A percentile compares a stretch with the other conserved stretches of the same genome.
These are phyloP conservation scores for Penicillium sumatraense DNA, from an alignment of 2,329 filamentous ascomycete species.

Conservation along the genomic window DNA sequence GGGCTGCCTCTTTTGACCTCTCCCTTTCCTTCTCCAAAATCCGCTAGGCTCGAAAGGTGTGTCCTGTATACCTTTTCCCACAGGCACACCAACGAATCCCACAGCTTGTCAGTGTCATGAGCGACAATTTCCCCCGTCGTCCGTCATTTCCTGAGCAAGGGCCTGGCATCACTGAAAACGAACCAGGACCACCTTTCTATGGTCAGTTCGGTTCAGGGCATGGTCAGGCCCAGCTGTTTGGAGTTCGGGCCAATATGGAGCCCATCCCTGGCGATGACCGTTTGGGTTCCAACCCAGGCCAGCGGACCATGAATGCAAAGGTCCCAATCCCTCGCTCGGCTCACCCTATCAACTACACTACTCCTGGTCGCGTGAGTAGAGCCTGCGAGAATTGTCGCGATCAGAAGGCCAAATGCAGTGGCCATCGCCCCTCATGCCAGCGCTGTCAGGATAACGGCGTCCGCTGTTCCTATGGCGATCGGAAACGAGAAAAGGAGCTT, in stretches of 20 bases:
- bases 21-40: background rate
- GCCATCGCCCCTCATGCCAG: slow-evolving; percentile 48
- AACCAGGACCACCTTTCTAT: slow-evolving; percentile 7
- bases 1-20: slow-evolving; percentile 1
- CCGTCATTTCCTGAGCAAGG: slow-evolving; percentile 6
- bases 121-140: slow-evolving; percentile 6
- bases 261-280: slow-evolving; percentile 17
- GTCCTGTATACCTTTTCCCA: background rate
- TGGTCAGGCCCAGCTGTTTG: slow-evolving; percentile 18
- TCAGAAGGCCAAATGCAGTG: slow-evolving; percentile 53
- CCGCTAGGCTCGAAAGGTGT: slow-evolving; percentile 10
- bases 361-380: slow-evolving; percentile 38
- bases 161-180: slow-evolving; percentile 8
- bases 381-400: slow-evolving; percentile 52
- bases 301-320: slow-evolving; percentile 32
- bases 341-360: slow-evolving; percentile 27
- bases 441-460: slow-evolving; percentile 48
- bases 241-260: slow-evolving; percentile 21
- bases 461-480: slow-evolving; percentile 48
- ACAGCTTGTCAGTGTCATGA: slow-evolving; percentile 6
- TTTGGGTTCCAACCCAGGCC: slow-evolving; percentile 12
- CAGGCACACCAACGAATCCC: background rate
- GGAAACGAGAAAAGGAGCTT: slow-evolving; percentile 48
- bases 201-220: slow-evolving; percentile 24
- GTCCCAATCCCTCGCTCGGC: slow-evolving; percentile 36